These are phyloP conservation scores for Mycena sanguinolenta DNA, from an alignment of 768 basidiomycete genomes.

Conservation along the genomic window DNA sequence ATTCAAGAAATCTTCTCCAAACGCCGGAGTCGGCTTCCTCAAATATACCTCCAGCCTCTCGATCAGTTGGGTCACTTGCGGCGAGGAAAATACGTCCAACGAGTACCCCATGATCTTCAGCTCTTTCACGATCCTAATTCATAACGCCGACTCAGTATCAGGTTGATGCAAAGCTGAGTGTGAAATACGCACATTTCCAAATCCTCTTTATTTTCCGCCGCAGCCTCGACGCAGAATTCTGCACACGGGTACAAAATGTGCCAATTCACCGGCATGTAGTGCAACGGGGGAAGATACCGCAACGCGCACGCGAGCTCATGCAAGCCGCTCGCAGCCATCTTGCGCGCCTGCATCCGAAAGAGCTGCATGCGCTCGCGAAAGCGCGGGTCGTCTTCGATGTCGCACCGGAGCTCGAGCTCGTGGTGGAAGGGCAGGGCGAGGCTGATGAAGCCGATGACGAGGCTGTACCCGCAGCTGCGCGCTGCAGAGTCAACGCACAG, in stretches of 20 bases:
- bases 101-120: constrained; percentile 16
- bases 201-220: background rate
- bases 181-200: constrained; percentile 2
- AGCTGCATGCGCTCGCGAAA: background rate
- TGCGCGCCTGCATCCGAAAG: constrained; percentile 4
- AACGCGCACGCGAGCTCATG: background rate
- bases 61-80: background rate
- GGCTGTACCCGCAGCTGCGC: background rate
- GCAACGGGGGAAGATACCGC: background rate
- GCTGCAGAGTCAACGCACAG: too few relatives aligned
- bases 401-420: background rate
- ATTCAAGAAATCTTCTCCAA: background rate
- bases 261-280: background rate
- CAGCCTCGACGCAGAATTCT: constrained; percentile 2
- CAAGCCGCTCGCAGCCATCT: background rate
- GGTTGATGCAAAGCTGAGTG: too few relatives aligned
- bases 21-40: background rate
- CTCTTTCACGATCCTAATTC: background rate
- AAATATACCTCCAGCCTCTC: background rate
- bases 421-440: background rate
- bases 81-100: background rate
- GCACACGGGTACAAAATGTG: background rate
- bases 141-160: too few relatives aligned
- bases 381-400: too few relatives aligned
- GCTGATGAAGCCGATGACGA: background rate